phyloP scores from a whole-genome alignment of 768 basidiomycete species.

The Leccinum subtestaceum region DNA sequence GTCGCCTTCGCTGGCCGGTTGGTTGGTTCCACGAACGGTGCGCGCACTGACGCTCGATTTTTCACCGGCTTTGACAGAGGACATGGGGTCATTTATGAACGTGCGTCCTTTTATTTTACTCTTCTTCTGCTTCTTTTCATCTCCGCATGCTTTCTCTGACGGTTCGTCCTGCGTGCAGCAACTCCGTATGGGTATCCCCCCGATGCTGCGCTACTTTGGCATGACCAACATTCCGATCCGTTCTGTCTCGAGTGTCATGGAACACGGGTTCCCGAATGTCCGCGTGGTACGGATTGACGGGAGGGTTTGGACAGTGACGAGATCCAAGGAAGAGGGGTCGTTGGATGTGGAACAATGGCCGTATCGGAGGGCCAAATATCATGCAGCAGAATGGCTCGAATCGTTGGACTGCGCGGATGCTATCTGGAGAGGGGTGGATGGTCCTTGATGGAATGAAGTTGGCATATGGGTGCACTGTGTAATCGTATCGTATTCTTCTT shows the following conservation, averaged over 20 bases:
- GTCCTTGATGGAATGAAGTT: not conserved
- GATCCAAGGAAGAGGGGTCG: slow-evolving; percentile 27
- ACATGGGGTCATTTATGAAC: slow-evolving; percentile 42
- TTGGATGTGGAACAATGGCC: slow-evolving; percentile 58
- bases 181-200: slow-evolving; percentile 57
- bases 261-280: slow-evolving; percentile 62
- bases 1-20: slow-evolving; percentile 61
- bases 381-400: slow-evolving; percentile 61
- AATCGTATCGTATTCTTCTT: not conserved
- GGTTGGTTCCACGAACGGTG: slow-evolving; percentile 61
- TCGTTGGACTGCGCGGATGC: slow-evolving; percentile 64
- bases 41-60: slow-evolving; percentile 46
- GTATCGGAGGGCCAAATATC: slow-evolving; percentile 47
- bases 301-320: slow-evolving; percentile 51
- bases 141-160: not conserved
- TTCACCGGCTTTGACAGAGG: slow-evolving; percentile 35
- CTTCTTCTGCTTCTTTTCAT: not conserved
- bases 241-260: slow-evolving; percentile 44
- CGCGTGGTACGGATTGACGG: slow-evolving; percentile 53
- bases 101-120: slow-evolving; percentile 23
- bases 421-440: slow-evolving; percentile 27
- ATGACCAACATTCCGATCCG: slow-evolving; percentile 48
- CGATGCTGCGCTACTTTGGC: slow-evolving; percentile 50
- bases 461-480: not conserved
- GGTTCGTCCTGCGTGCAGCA: slow-evolving; percentile 38